Conservation (phyloP, 352 stramenopile species). For the Phytophthora melonis region DNA sequence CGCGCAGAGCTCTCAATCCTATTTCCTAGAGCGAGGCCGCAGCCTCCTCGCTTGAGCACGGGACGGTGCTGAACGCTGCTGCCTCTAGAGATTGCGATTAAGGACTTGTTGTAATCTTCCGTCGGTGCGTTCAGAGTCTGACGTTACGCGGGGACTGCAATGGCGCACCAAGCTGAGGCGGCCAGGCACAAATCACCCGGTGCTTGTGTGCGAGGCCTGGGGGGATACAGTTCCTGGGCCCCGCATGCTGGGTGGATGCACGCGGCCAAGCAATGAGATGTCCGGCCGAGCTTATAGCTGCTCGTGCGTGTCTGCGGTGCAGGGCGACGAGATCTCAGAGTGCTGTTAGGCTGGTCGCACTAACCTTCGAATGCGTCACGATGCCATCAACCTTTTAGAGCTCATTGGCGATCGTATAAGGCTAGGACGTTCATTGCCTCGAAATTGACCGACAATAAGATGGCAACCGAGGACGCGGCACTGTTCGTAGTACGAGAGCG, state of each 20-base stretch:
- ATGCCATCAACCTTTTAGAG: background rate
- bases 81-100: background rate
- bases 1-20: background rate
- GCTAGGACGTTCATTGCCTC: background rate
- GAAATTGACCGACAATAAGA: background rate
- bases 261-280: conserved; percentile 11
- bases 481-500: background rate
- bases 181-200: conserved; percentile 12
- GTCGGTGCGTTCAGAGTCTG: background rate
- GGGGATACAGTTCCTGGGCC: background rate
- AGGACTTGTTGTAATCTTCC: background rate
- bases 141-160: conserved; percentile 16
- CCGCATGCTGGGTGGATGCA: background rate
- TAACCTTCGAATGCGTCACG: conserved; percentile 12
- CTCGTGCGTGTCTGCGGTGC: background rate
- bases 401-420: background rate
- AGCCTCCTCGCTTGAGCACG: background rate
- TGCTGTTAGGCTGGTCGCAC: background rate
- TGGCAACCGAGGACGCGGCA: background rate
- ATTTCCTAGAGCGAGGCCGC: conserved; percentile 10
- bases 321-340: background rate
- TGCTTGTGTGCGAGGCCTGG: background rate
- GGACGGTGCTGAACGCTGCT: conserved; percentile 1
- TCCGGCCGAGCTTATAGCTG: background rate
- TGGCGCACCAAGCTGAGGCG: conserved; percentile 21